phyloP scores from a whole-genome alignment of 192 early-diverging fungal genomes.

The Linnemannia exigua region DNA sequence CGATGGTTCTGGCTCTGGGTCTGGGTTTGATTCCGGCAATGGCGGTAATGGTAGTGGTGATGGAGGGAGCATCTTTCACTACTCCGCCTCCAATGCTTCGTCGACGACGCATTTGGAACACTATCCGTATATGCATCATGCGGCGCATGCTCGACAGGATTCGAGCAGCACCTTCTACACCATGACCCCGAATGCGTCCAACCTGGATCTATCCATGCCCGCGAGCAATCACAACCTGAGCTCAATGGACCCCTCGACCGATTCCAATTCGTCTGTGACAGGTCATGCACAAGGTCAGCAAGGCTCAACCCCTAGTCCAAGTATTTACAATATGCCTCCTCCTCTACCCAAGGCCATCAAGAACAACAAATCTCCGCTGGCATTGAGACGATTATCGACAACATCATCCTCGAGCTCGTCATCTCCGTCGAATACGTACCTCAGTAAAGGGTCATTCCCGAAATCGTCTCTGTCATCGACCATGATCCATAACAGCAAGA shows the following conservation, averaged over 20 bases:
- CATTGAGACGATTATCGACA: slow-evolving; percentile 34
- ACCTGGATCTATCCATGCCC: slow-evolving; percentile 31
- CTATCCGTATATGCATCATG: slow-evolving; percentile 3
- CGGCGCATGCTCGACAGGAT: slow-evolving; percentile 32
- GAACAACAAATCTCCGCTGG: slow-evolving; percentile 46
- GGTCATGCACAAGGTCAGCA: not conserved
- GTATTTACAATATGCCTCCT: not conserved
- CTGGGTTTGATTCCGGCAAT: not conserved
- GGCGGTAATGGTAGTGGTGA: not conserved
- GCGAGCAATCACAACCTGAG: slow-evolving; percentile 2
- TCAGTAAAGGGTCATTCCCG: slow-evolving; percentile 25
- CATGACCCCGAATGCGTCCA: slow-evolving; percentile 44
- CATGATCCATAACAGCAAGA: slow-evolving; percentile 27
- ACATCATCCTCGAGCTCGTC: slow-evolving; percentile 18
- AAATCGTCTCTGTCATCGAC: slow-evolving; percentile 36
- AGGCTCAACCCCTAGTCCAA: not conserved
- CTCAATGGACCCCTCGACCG: slow-evolving; percentile 5
- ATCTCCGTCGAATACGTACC: slow-evolving; percentile 24
- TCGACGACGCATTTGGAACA: slow-evolving; percentile 40
- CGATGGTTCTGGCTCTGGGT: slow-evolving; percentile 4
- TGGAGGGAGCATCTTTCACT: slow-evolving; percentile 25
- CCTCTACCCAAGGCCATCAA: slow-evolving; percentile 29
- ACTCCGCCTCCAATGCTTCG: slow-evolving; percentile 45
- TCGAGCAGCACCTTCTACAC: slow-evolving; percentile 41
- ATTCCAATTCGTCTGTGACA: not conserved